Conservation (phyloP, 768 basidiomycete genomes). For the Lentinula aciculospora region DNA sequence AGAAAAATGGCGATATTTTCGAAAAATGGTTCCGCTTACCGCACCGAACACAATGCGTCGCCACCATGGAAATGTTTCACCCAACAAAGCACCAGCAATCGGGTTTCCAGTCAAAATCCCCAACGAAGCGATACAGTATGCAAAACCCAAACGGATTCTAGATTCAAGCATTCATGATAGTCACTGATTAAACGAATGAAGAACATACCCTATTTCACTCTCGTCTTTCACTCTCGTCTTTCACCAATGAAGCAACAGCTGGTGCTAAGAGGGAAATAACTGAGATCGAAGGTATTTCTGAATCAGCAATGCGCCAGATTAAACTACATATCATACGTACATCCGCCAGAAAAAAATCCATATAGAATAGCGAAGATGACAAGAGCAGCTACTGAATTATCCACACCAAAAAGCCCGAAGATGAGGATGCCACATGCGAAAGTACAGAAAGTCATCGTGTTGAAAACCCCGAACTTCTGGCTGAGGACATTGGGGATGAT, state of each 20-base stretch:
- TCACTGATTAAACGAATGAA: not conserved
- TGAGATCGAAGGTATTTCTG: too few relatives aligned
- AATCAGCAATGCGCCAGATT: too few relatives aligned
- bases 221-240: too few relatives aligned
- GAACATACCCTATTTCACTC: not conserved
- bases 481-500: conserved; percentile 51
- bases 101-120: conserved; percentile 18
- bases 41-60: conserved; percentile 16
- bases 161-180: not conserved
- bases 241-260: not conserved
- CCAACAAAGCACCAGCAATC: conserved; percentile 17
- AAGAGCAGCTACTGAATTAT: conserved; percentile 28
- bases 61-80: conserved; percentile 9
- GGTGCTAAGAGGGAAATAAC: not conserved
- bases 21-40: conserved; percentile 7
- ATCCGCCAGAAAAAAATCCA: too few relatives aligned
- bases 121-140: conserved; percentile 15
- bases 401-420: conserved; percentile 41
- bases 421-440: conserved; percentile 35
- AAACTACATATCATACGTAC: too few relatives aligned
- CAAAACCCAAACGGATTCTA: conserved; percentile 23
- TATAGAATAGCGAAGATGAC: conserved; percentile 12
- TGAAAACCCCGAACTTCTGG: conserved; percentile 43
- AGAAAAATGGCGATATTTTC: too few relatives aligned
- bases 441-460: conserved; percentile 39